A percentile compares a stretch with the other conserved stretches of the same genome.
phyloP scores from a whole-genome alignment of 78 protist genomes.

The Mantamonas sphyraenae region DNA sequence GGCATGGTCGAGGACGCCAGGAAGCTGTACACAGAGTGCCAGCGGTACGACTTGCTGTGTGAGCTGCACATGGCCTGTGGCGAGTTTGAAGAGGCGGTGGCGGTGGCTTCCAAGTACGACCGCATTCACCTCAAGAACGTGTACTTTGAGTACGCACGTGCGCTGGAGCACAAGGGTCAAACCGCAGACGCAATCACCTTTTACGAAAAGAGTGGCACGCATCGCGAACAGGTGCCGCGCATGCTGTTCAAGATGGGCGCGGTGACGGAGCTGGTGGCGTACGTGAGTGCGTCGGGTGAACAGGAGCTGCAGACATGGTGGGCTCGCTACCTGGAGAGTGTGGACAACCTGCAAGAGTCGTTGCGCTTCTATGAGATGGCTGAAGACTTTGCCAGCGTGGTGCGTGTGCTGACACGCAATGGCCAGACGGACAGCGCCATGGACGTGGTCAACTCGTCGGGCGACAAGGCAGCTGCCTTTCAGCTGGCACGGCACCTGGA shows the following conservation, averaged over 20 bases:
- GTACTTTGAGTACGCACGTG: slow-evolving; percentile 15
- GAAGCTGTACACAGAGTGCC: slow-evolving; percentile 23
- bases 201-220: too few relatives aligned
- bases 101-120: slow-evolving; percentile 41
- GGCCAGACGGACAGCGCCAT: too few relatives aligned
- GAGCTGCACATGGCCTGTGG: slow-evolving; percentile 5
- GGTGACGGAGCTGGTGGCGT: slow-evolving; percentile 13
- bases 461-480: slow-evolving; percentile 41
- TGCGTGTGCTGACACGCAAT: too few relatives aligned
- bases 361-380: slow-evolving; percentile 39
- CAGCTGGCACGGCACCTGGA: slow-evolving; percentile 45
- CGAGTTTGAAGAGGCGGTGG: slow-evolving; percentile 43
- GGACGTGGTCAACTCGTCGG: not conserved
- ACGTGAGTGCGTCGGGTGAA: slow-evolving; percentile 4
- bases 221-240: slow-evolving; percentile 53
- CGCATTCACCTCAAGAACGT: slow-evolving; percentile 45
- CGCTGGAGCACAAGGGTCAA: slow-evolving; percentile 22
- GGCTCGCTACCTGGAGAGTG: slow-evolving; percentile 52
- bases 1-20: slow-evolving; percentile 46
- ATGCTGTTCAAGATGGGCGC: slow-evolving; percentile 19
- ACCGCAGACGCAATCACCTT: slow-evolving; percentile 34
- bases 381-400: slow-evolving; percentile 29
- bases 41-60: slow-evolving; percentile 56
- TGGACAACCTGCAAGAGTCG: slow-evolving; percentile 17
- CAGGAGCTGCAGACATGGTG: slow-evolving; percentile 37